Base-by-base conservation (phyloP, 1,284 basidiomycete species). In the Malassezia sympodialis region DNA sequence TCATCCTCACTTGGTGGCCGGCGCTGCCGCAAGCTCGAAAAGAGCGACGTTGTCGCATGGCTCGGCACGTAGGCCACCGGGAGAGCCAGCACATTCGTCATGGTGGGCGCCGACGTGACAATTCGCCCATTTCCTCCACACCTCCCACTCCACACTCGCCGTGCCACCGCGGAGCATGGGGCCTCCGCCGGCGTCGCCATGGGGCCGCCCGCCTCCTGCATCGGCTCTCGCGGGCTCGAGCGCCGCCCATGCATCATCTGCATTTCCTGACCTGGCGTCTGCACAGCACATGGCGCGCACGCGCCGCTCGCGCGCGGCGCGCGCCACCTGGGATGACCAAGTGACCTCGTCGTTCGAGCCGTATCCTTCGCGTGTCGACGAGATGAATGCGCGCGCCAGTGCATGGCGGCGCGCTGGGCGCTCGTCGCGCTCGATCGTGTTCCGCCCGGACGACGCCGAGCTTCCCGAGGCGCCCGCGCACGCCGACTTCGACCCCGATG, bases 1-100 rank as follows among this genome's bases (percentile, higher is more conserved):
- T 57, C 55, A 21, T 51, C 46, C 10, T 52, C 50, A 6, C 30
- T 52, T 4, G 55, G 55, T 12, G 40, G 50, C 8, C 55, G 24
- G 24, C 55, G 55, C 30, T 51, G 49, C 19, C 55, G 55, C 26
- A 52, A 8, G 26, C 55, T 57, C 17, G 55, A 52, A 23, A 57
- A 57, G 10, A 57, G 42, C 28, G 55, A 42, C 30, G 49, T 47
- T 3, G 50, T 52, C 4, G 50, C 55, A 19, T 52, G 49, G 26
- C 27, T 57, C n/a, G 55, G 55, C 41, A 49, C 50, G 24, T 51
- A 48, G n/a, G 51, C 55, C 12, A 51, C 49, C 6, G 43, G 49
- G 23, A 57, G 39, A 11, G 49, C 50, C 12, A 57, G 37, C 7
- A 49, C 32, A 23, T 56, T 31, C n/a, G 54, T 19, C 49, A 55